Percentiles rank a stretch among this genome's conserved stretches.
Evolutionary conservation across 2,329 filamentous ascomycete genomes (phyloP).

Genomic region (Clarireedia sp.): DNA sequence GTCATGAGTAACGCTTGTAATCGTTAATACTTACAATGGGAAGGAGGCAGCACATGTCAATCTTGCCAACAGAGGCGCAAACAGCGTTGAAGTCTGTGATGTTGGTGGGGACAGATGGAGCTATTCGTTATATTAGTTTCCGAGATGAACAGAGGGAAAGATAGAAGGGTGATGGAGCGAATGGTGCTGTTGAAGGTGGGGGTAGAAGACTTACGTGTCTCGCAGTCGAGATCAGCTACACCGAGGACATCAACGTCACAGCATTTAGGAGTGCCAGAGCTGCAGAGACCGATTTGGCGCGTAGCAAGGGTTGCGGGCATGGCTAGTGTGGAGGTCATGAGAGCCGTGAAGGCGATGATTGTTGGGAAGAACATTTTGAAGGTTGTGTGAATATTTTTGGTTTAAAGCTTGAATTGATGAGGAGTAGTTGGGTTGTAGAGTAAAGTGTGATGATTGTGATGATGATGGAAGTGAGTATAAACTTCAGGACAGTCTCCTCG

Average conservation of each 20-base stretch:
- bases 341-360: constrained; percentile 12
- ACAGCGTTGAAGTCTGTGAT: constrained; percentile 33
- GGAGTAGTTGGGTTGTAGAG: neutral
- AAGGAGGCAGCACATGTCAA: constrained; percentile 47
- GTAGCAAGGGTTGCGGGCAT: constrained; percentile 19
- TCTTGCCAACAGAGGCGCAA: constrained; percentile 25
- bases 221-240: constrained; percentile 49
- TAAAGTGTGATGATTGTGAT: neutral
- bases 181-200: no score
- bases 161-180: neutral
- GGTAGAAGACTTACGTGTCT: constrained; percentile 36
- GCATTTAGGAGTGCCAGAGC: constrained; percentile 39
- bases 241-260: constrained; percentile 55
- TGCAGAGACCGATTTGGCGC: neutral
- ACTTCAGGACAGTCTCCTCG: neutral
- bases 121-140: constrained; percentile 8
- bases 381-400: neutral
- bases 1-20: no score
- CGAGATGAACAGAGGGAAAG: neutral
- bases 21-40: constrained; percentile 32
- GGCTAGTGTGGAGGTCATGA: constrained; percentile 24
- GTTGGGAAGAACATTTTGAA: constrained; percentile 15
- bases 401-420: neutral
- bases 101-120: constrained; percentile 33
- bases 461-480: neutral